These are phyloP conservation scores for Termitomyces sp. DNA, from an alignment of 768 basidiomycete genomes.

Conservation along the genomic window DNA sequence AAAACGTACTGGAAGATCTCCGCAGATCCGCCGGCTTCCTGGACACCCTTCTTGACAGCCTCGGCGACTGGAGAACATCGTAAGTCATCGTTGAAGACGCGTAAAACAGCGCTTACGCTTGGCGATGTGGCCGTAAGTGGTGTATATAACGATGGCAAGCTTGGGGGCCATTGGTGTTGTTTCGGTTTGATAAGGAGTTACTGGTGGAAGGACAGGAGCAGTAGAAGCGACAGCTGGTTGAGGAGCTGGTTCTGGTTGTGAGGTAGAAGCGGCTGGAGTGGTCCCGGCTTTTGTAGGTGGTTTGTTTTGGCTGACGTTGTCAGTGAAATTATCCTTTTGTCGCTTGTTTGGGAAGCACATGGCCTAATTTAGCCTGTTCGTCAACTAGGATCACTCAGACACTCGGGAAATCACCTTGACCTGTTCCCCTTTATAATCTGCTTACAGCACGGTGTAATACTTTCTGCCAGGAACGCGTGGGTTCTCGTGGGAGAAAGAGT, in stretches of 20 bases:
- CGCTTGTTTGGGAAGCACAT: conserved; percentile 33
- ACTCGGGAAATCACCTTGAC: neutral
- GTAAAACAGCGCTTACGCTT: conserved; percentile 41
- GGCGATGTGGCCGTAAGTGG: conserved; percentile 71
- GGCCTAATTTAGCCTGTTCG: conserved; percentile 4
- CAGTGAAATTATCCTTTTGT: conserved; percentile 28
- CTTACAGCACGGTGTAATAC: neutral
- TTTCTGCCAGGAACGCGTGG: conserved; percentile 11
- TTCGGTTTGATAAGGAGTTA: conserved; percentile 11
- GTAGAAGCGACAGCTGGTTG: conserved; percentile 7
- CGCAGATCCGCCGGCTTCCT: conserved; percentile 44
- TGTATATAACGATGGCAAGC: conserved; percentile 71
- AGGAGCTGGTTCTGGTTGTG: conserved; percentile 3
- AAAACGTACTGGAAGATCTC: conserved; percentile 51
- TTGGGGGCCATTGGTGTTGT: conserved; percentile 3
- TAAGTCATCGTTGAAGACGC: neutral
- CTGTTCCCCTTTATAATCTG: conserved; percentile 10
- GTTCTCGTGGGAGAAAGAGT: conserved; percentile 19
- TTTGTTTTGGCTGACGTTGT: conserved; percentile 17
- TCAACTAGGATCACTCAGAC: conserved; percentile 4
- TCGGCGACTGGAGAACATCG: conserved; percentile 51
- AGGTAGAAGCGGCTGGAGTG: conserved; percentile 12
- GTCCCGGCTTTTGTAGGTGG: conserved; percentile 25
- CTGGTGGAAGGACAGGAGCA: conserved; percentile 10
- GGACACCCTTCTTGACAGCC: conserved; percentile 45